Conservation (phyloP, 2,329 filamentous ascomycete genomes). For the Nemania sp. region DNA sequence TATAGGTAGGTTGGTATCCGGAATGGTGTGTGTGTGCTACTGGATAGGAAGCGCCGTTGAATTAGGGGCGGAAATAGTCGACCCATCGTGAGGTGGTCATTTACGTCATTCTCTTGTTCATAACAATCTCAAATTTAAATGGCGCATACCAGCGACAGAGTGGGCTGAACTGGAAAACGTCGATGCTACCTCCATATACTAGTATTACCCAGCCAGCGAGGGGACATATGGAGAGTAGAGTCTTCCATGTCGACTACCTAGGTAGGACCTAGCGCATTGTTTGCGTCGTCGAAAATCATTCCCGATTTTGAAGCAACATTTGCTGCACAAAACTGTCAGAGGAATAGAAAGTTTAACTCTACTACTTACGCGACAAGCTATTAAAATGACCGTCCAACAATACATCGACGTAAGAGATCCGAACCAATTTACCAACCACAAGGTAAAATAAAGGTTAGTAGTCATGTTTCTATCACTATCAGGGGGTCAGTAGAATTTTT, state of each 20-base stretch:
- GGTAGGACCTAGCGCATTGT: neutral
- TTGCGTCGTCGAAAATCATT: neutral
- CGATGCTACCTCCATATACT: neutral
- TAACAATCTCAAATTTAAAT: conserved; percentile 10
- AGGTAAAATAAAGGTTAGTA: neutral
- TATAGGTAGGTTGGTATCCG: neutral
- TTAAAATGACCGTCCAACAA: too few species aligned
- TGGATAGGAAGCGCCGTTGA: neutral
- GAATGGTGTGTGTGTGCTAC: neutral
- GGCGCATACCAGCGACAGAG: conserved; percentile 18
- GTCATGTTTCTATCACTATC: neutral
- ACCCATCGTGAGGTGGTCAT: neutral
- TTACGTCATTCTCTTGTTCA: conserved; percentile 21
- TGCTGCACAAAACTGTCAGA: neutral
- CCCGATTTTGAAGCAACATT: neutral
- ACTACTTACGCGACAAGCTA: neutral
- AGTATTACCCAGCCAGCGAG: neutral
- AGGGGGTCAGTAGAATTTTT: too few species aligned
- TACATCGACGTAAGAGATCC: too few species aligned
- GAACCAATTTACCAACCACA: too few species aligned
- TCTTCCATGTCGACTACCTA: too few species aligned
- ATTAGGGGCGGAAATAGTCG: conserved; percentile 7
- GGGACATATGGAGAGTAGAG: too few species aligned
- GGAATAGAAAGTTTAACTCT: neutral
- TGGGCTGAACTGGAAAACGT: neutral